A percentile compares a stretch with the other conserved stretches of the same genome.
Evolutionary conservation across 495 filamentous ascomycete genomes (phyloP).

Genomic region (Penicillium coprophilum): DNA sequence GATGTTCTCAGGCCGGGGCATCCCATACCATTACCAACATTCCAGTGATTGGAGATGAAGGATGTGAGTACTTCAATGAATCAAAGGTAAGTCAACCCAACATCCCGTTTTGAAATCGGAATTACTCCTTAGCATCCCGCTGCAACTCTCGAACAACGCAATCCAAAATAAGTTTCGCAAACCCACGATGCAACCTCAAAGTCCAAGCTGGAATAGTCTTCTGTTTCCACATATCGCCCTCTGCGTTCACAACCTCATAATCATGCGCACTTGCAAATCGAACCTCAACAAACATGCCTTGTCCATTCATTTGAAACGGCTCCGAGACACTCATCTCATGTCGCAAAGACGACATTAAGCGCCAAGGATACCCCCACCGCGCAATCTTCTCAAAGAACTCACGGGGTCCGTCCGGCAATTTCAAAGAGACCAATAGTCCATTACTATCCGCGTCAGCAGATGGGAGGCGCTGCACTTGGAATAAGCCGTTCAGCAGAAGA

Average conservation of each 20-base stretch:
- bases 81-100: neutral
- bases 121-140: neutral
- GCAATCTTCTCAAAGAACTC: slow-evolving; percentile 34
- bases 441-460: slow-evolving; percentile 11
- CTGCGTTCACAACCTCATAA: slow-evolving; percentile 29
- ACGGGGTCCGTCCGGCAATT: slow-evolving; percentile 23
- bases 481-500: slow-evolving; percentile 22
- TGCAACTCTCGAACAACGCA: slow-evolving; percentile 22
- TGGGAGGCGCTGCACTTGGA: slow-evolving; percentile 21
- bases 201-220: slow-evolving; percentile 33
- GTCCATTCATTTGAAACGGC: slow-evolving; percentile 20
- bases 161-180: slow-evolving; percentile 31
- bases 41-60: neutral
- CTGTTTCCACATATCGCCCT: slow-evolving; percentile 22
- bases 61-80: neutral
- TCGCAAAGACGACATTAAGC: slow-evolving; percentile 35
- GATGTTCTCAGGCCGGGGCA: neutral
- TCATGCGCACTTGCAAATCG: slow-evolving; percentile 34
- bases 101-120: no score
- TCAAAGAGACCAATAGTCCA: slow-evolving; percentile 30
- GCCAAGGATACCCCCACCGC: slow-evolving; percentile 37
- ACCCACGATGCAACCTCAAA: slow-evolving; percentile 33
- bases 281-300: slow-evolving; percentile 28
- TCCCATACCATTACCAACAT: neutral
- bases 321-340: slow-evolving; percentile 38